Evolutionary conservation across 352 stramenopile genomes (phyloP).

Genomic region (Phytophthora citrophthora): DNA sequence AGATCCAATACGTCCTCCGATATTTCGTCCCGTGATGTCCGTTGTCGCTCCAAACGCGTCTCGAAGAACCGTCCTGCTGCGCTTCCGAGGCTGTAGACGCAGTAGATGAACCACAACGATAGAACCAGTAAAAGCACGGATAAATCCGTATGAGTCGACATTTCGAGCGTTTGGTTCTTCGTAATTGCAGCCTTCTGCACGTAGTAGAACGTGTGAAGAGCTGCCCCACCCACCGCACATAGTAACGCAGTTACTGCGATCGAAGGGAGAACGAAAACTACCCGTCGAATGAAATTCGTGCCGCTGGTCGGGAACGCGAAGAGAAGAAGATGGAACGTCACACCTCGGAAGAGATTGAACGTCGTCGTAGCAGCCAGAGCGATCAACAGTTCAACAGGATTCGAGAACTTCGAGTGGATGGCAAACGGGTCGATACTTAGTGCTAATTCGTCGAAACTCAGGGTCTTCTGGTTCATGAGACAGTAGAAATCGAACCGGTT

Average conservation of each 20-base stretch:
- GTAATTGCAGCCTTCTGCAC: slow-evolving; percentile 56
- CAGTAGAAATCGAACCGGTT: slow-evolving; percentile 68
- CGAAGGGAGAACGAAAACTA: slow-evolving; percentile 46
- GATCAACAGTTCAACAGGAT: slow-evolving; percentile 46
- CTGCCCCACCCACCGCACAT: slow-evolving; percentile 39
- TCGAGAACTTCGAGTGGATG: slow-evolving; percentile 44
- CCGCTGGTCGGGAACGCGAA: slow-evolving; percentile 61
- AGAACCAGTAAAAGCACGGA: slow-evolving; percentile 44
- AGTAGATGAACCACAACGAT: slow-evolving; percentile 54
- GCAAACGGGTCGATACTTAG: slow-evolving; percentile 51
- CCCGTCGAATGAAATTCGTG: slow-evolving; percentile 47
- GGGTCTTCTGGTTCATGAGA: slow-evolving; percentile 32
- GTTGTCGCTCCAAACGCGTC: slow-evolving; percentile 38
- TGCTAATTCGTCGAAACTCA: slow-evolving; percentile 47
- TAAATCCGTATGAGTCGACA: slow-evolving; percentile 51
- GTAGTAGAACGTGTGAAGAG: slow-evolving; percentile 67
- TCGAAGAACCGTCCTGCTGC: slow-evolving; percentile 47
- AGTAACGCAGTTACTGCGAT: slow-evolving; percentile 52
- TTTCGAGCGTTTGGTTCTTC: slow-evolving; percentile 13
- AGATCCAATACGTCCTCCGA: slow-evolving; percentile 60
- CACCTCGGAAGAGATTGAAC: slow-evolving; percentile 64
- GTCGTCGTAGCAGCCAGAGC: slow-evolving; percentile 57
- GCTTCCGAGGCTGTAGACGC: slow-evolving; percentile 42
- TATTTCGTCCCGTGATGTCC: slow-evolving; percentile 45
- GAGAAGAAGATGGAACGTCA: slow-evolving; percentile 57